These are phyloP conservation scores for Echeveria elegans DNA, from an alignment of 164 flowering plant species.

Conservation along the genomic window DNA sequence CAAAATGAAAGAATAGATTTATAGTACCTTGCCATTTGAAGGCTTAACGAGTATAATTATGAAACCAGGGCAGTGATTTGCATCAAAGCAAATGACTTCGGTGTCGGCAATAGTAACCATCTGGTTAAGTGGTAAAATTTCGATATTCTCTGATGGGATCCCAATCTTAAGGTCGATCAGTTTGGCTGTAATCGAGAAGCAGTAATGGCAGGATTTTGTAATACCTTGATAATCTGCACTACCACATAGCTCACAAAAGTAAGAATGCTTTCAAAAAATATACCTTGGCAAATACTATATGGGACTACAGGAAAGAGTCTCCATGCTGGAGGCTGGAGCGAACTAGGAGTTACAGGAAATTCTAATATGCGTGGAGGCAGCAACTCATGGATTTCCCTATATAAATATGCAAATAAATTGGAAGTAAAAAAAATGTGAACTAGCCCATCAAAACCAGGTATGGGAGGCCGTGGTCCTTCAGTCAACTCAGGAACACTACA, in stretches of 20 bases:
- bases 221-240: slow-evolving; percentile 93
- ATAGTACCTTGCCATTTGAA: slow-evolving; percentile 72
- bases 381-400: background rate
- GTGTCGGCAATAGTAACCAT: slow-evolving; percentile 57
- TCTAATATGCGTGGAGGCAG: background rate
- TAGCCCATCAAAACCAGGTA: background rate
- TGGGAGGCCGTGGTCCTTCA: background rate
- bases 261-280: background rate
- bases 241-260: slow-evolving; percentile 2
- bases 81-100: slow-evolving; percentile 72
- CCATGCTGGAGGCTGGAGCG: too few relatives aligned
- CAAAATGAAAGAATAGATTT: background rate
- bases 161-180: slow-evolving; percentile 85
- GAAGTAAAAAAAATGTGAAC: background rate
- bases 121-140: slow-evolving; percentile 70
- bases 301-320: background rate
- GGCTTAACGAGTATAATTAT: slow-evolving; percentile 81
- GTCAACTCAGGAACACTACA: background rate
- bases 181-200: slow-evolving; percentile 73
- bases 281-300: background rate
- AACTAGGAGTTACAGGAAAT: too few relatives aligned
- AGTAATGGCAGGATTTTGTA: slow-evolving; percentile 78
- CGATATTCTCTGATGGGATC: slow-evolving; percentile 63
- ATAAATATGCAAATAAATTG: background rate
- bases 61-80: slow-evolving; percentile 96